Evolutionary conservation across 192 early-diverging fungal genomes (phyloP).

Genomic region (Thoreauomyces humboldtii): DNA sequence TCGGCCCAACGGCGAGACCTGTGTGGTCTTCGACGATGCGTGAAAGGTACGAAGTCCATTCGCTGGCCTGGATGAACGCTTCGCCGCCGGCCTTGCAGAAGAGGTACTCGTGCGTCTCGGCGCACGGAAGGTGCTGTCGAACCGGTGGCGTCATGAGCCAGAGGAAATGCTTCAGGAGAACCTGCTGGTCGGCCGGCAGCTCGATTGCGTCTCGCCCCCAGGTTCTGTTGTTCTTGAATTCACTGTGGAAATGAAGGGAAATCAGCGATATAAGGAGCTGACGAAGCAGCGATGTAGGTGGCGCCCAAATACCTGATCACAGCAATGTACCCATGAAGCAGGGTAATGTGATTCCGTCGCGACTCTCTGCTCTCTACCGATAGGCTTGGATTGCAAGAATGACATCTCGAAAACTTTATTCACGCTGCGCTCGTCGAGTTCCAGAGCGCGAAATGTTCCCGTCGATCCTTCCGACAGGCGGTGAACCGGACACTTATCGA

Average conservation of each 20-base stretch:
- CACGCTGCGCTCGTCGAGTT: too few relatives aligned
- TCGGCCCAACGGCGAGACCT: neutral
- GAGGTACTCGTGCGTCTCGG: constrained; percentile 5
- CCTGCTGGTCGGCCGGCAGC: constrained; percentile 5
- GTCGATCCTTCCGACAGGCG: too few relatives aligned
- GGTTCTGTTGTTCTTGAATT: constrained; percentile 1
- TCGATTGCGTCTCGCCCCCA: constrained; percentile 5
- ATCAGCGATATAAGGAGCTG: neutral
- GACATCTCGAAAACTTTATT: too few relatives aligned
- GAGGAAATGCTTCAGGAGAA: constrained; percentile 10
- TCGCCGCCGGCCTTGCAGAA: constrained; percentile 17
- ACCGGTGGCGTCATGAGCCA: constrained; percentile 13
- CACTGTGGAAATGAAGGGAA: constrained; percentile 1
- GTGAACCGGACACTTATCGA: too few relatives aligned
- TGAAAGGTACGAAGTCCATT: constrained; percentile 7
- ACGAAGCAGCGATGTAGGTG: neutral
- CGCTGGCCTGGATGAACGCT: neutral
- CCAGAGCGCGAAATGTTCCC: too few relatives aligned
- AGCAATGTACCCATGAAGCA: neutral
- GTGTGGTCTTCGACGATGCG: constrained; percentile 10
- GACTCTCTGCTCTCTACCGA: constrained; percentile 10
- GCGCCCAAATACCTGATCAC: neutral
- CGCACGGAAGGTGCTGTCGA: neutral
- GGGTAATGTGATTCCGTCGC: constrained; percentile 1
- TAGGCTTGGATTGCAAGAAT: too few relatives aligned